Evolutionary conservation across 139 green algal species (phyloP), one percentile per base, ranked within the genome.

Genomic region (Trebouxia sp.): DNA sequence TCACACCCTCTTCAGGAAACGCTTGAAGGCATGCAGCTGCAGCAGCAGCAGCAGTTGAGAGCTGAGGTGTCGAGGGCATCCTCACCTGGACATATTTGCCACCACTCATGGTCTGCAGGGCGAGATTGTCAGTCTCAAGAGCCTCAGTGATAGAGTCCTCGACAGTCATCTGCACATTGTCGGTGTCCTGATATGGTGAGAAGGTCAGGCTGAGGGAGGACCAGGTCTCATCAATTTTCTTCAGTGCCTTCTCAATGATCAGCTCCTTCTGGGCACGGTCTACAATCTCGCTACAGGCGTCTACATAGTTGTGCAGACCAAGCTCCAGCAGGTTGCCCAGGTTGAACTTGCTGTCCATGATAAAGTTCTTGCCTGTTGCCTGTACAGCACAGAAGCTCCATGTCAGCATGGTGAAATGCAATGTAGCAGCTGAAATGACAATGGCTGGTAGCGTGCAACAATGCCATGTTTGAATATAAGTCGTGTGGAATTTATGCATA

Each of bases 181-280:
- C 91, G 28, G 87, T 92, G 79, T 93, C 91, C 84, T 91, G 88
- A 77, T 94, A 93, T 1, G 85, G 84, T 0, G 80, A 58, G 72
- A 97, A 97, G 15, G 82, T 83, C 15, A 97, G 80, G 30, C 87
- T 86, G 39, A 96, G 88, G 26, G 58, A 80, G 5, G 74, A 75
- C 94, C 93, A 97, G 0, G 90, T 95, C 67, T 96, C 92, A 75
- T 97, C 93, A 65, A 98, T 95, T 88, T 96, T 97, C 78, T 92
- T 90, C 28, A 97, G 85, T 50, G 92, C 88, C 72, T 86, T 91
- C 78, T 93, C 89, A 62, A 93, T 89, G 24, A 90, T 82, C 26
- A 90, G 78, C 85, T 94, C 91, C 87, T 97, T 97, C 86, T 97
- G 89, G 7, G 94, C 94, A 28, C 92, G 85, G 82, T 98, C 94